Evolutionary conservation across 345 rosid species (phyloP).

Genomic region (Linum trigynum): DNA sequence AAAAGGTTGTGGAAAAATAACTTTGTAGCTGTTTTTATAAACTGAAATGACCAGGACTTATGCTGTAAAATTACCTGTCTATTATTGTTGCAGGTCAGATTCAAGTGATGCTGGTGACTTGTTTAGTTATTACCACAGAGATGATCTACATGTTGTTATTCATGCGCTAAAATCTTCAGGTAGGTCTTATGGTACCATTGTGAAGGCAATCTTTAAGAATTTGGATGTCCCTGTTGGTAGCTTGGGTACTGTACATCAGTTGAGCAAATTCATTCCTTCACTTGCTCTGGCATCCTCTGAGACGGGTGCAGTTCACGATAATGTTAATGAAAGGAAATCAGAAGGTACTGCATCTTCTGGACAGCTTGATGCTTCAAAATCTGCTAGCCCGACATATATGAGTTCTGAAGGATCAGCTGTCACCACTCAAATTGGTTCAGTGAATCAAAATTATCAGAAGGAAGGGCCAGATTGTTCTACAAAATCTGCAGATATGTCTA

Average conservation of each 20-base stretch:
- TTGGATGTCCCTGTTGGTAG: constrained; percentile 45
- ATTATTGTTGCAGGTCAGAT: constrained; percentile 61
- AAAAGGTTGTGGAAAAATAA: not conserved
- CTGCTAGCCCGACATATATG: constrained; percentile 23
- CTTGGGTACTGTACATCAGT: constrained; percentile 28
- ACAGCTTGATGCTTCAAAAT: constrained; percentile 18
- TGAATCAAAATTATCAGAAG: constrained; percentile 30
- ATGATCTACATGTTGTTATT: constrained; percentile 49
- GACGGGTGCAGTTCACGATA: constrained; percentile 15
- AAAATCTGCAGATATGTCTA: constrained; percentile 18
- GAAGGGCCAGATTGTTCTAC: constrained; percentile 19
- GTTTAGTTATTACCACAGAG: constrained; percentile 49
- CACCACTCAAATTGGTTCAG: constrained; percentile 39
- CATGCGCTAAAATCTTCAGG: constrained; percentile 57
- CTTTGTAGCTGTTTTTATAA: not conserved
- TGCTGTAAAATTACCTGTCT: not conserved
- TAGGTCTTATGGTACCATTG: constrained; percentile 37
- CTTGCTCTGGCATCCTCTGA: constrained; percentile 22
- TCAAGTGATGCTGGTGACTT: constrained; percentile 35
- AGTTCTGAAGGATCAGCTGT: constrained; percentile 61
- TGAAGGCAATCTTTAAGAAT: constrained; percentile 50
- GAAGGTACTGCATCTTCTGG: constrained; percentile 38
- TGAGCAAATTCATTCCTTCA: constrained; percentile 14
- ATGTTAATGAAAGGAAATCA: constrained; percentile 27
- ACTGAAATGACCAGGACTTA: not conserved